Percentiles rank a stretch among this genome's conserved stretches.
These are phyloP conservation scores for Tympanopsis confertula DNA, from an alignment of 2,329 filamentous ascomycete species.

Conservation along the genomic window DNA sequence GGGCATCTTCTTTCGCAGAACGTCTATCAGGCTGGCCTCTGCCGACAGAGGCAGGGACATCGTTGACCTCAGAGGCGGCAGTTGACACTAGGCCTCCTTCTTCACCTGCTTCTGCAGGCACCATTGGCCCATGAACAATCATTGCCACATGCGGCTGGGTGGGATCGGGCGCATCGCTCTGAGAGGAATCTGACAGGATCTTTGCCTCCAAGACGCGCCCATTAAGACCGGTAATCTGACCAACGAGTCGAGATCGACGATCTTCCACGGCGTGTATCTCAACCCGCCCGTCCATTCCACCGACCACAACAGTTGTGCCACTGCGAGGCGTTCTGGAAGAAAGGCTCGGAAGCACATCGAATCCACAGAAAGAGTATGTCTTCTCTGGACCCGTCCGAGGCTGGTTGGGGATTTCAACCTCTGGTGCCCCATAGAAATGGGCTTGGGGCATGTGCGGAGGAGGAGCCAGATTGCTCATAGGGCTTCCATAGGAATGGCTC, in stretches of 20 bases:
- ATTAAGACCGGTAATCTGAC: slow-evolving; percentile 39
- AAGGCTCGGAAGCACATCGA: slow-evolving; percentile 30
- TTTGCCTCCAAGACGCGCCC: slow-evolving; percentile 47
- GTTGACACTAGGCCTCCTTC: background rate
- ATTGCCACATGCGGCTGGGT: slow-evolving; percentile 43
- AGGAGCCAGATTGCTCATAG: slow-evolving; percentile 15
- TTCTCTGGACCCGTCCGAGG: background rate
- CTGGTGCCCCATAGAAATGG: slow-evolving; percentile 42
- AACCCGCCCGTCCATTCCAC: slow-evolving; percentile 41
- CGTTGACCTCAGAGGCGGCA: background rate
- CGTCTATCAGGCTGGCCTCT: background rate
- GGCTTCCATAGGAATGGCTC: background rate
- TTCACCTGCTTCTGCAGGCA: slow-evolving; percentile 23
- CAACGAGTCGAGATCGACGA: slow-evolving; percentile 39
- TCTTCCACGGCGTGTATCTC: slow-evolving; percentile 42
- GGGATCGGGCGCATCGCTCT: slow-evolving; percentile 28
- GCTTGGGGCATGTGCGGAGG: slow-evolving; percentile 42
- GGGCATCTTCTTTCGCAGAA: background rate
- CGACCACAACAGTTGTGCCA: slow-evolving; percentile 35
- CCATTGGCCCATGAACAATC: slow-evolving; percentile 38
- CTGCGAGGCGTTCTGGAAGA: slow-evolving; percentile 17
- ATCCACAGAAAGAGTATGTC: slow-evolving; percentile 41
- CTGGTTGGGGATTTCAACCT: slow-evolving; percentile 30
- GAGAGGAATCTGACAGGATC: slow-evolving; percentile 34
- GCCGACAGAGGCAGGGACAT: background rate